These are phyloP conservation scores for Entophlyctis luteolus DNA, from an alignment of 192 early-diverging fungal species.

Conservation along the genomic window DNA sequence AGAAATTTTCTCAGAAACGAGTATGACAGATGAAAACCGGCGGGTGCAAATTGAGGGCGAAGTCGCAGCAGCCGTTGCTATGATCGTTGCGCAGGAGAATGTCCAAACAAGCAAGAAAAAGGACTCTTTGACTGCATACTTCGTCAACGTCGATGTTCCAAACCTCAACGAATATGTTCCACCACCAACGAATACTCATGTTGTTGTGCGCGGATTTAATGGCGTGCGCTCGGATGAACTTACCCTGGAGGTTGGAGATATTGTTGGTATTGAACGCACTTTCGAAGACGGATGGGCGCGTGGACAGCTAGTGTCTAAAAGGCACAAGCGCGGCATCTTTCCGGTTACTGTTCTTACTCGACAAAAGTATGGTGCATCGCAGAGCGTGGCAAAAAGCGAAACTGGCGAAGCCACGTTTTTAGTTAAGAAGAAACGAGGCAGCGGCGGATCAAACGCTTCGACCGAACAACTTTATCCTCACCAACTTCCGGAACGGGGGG, in stretches of 20 bases:
- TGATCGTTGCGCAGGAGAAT: slow-evolving; percentile 12
- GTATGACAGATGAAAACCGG: neutral
- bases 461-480: slow-evolving; percentile 22
- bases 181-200: slow-evolving; percentile 50
- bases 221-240: slow-evolving; percentile 43
- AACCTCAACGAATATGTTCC: slow-evolving; percentile 45
- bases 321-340: slow-evolving; percentile 46
- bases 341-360: slow-evolving; percentile 45
- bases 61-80: slow-evolving; percentile 30
- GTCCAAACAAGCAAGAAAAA: neutral
- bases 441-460: neutral
- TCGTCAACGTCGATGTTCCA: slow-evolving; percentile 39
- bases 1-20: neutral
- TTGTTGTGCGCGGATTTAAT: slow-evolving; percentile 37
- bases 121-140: slow-evolving; percentile 16
- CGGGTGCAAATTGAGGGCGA: neutral
- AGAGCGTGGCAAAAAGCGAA: slow-evolving; percentile 34
- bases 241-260: slow-evolving; percentile 46
- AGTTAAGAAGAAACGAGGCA: slow-evolving; percentile 1
- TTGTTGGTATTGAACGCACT: slow-evolving; percentile 51
- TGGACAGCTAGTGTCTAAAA: slow-evolving; percentile 46
- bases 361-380: slow-evolving; percentile 49
- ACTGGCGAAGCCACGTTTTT: slow-evolving; percentile 9
- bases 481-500: slow-evolving; percentile 15
- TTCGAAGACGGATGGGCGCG: slow-evolving; percentile 54